Evolutionary conservation across 768 basidiomycete genomes (phyloP).

Genomic region (Mycena floridula): DNA sequence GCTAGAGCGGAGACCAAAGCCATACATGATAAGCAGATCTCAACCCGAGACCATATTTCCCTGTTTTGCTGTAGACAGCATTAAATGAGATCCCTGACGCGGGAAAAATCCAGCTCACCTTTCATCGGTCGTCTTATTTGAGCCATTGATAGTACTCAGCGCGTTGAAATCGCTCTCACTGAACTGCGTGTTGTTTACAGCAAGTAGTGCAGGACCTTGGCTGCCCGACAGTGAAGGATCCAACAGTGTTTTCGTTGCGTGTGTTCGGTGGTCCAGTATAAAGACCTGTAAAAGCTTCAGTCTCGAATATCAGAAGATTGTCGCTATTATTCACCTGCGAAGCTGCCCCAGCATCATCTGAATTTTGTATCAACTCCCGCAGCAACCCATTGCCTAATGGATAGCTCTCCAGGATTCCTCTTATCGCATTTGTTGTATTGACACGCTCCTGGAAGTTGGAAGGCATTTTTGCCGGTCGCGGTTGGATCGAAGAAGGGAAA

Average conservation of each 20-base stretch:
- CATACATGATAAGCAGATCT: conserved; percentile 24
- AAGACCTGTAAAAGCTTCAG: conserved; percentile 13
- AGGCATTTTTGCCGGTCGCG: no score
- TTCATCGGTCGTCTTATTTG: conserved; percentile 21
- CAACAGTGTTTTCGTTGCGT: conserved; percentile 12
- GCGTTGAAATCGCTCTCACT: conserved; percentile 21
- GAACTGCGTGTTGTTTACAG: conserved; percentile 20
- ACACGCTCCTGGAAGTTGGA: neutral
- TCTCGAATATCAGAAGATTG: neutral
- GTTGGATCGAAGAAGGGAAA: no score
- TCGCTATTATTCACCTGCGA: conserved; percentile 10
- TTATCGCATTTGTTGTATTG: conserved; percentile 4
- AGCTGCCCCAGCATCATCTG: conserved; percentile 20
- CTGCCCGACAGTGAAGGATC: conserved; percentile 11
- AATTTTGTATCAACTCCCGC: conserved; percentile 22
- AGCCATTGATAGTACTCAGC: conserved; percentile 19
- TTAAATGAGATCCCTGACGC: neutral
- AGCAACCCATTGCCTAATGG: conserved; percentile 18
- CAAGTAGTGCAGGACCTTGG: conserved; percentile 24
- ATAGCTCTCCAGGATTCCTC: conserved; percentile 18
- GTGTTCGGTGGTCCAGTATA: conserved; percentile 18
- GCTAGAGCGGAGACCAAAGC: neutral
- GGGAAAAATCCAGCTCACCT: conserved; percentile 10
- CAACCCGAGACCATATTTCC: conserved; percentile 25
- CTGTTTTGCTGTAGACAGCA: conserved; percentile 17